phyloP scores from a whole-genome alignment of 108 stramenopile genomes.

The Cylindrotheca closterium region DNA sequence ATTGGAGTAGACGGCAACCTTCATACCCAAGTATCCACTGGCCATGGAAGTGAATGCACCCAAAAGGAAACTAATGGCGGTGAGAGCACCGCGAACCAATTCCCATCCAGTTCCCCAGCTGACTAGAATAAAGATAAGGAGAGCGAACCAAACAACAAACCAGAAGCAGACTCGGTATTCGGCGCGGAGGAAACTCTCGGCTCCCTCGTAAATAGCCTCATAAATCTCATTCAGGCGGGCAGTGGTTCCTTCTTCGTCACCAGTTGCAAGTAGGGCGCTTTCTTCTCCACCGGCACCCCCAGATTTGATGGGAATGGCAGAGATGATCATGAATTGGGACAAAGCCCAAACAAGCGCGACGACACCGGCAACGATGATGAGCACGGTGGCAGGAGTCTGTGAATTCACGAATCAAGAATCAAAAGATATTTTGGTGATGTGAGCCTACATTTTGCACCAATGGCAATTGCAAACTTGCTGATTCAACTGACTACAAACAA shows the following conservation, averaged over 20 bases:
- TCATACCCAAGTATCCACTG: slow-evolving; percentile 96
- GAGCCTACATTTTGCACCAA: no score
- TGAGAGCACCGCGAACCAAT: slow-evolving; percentile 87
- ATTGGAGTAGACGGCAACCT: slow-evolving; percentile 96
- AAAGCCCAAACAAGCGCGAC: slow-evolving; percentile 75
- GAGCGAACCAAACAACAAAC: slow-evolving; percentile 84
- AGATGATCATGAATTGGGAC: slow-evolving; percentile 76
- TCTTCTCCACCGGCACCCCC: slow-evolving; percentile 44
- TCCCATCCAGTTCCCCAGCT: slow-evolving; percentile 87
- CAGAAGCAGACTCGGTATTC: slow-evolving; percentile 95
- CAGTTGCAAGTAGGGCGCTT: slow-evolving; percentile 41
- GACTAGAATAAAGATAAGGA: slow-evolving; percentile 86
- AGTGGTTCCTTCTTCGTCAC: slow-evolving; percentile 76
- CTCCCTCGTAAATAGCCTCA: slow-evolving; percentile 93
- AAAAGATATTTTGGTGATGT: no score
- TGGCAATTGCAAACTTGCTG: no score
- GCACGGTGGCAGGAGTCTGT: slow-evolving; percentile 59
- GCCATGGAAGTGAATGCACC: slow-evolving; percentile 89
- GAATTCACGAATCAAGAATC: no score
- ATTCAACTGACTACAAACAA: no score
- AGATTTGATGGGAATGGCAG: slow-evolving; percentile 74
- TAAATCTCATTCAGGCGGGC: slow-evolving; percentile 87
- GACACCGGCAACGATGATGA: slow-evolving; percentile 72
- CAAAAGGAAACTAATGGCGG: slow-evolving; percentile 88
- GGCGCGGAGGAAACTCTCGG: slow-evolving; percentile 91